A percentile compares a stretch with the other conserved stretches of the same genome.
phyloP scores from a whole-genome alignment of 495 filamentous ascomycete species.

The Bacidia gigantensis region DNA sequence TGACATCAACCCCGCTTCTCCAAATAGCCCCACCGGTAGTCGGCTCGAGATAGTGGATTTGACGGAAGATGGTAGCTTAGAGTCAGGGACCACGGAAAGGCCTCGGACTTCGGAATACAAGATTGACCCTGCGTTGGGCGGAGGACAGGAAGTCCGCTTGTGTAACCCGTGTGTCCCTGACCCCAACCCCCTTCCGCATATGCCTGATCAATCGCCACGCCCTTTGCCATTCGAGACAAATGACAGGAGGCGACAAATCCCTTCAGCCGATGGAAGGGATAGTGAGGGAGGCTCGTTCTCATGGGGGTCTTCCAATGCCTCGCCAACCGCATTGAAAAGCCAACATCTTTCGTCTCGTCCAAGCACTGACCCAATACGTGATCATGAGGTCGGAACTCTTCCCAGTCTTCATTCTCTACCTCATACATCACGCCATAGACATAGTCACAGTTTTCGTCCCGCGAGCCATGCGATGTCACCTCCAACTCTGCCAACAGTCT shows the following conservation, averaged over 20 bases:
- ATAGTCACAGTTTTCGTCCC: constrained; percentile 3
- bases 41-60: constrained; percentile 26
- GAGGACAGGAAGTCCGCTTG: constrained; percentile 76
- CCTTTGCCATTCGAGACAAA: neutral
- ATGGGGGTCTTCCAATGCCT: neutral
- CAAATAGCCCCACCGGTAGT: constrained; percentile 1
- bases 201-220: neutral
- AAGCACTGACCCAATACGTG: neutral
- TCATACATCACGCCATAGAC: neutral
- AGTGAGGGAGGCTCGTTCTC: neutral
- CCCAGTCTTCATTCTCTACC: neutral
- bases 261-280: neutral
- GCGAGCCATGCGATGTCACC: constrained; percentile 1
- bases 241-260: neutral
- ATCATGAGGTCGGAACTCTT: neutral
- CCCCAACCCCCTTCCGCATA: constrained; percentile 59
- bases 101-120: constrained; percentile 21
- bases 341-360: neutral
- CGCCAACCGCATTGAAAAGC: neutral
- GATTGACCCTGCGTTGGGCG: constrained; percentile 45
- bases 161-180: constrained; percentile 94
- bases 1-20: constrained; percentile 20
- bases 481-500: constrained; percentile 12
- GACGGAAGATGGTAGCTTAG: constrained; percentile 26
- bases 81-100: constrained; percentile 10